Conservation (phyloP, 2,329 filamentous ascomycete genomes). For the Didymella segeticola region DNA sequence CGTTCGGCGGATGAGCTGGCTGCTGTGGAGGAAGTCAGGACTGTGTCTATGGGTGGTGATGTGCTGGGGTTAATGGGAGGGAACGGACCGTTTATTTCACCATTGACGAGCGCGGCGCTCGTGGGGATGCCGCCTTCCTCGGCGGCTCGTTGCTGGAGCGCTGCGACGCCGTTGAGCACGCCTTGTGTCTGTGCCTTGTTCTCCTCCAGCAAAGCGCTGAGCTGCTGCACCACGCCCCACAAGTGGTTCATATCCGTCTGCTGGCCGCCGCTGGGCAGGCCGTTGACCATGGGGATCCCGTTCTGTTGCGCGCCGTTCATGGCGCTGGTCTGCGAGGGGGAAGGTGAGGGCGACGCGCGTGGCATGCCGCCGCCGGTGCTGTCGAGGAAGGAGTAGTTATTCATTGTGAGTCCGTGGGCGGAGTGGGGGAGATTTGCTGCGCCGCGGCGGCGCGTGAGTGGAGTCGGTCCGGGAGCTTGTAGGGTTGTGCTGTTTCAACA, state of each 20-base stretch:
- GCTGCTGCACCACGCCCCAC: slow-evolving; percentile 51
- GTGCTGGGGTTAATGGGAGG: not conserved
- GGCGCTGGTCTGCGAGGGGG: slow-evolving; percentile 30
- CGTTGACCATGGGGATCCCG: slow-evolving; percentile 49
- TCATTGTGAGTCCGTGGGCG: slow-evolving; percentile 37
- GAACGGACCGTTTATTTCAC: slow-evolving; percentile 42
- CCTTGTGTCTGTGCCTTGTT: slow-evolving; percentile 48
- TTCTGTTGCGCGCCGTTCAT: slow-evolving; percentile 41
- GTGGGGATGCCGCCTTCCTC: slow-evolving; percentile 43
- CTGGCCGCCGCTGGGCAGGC: slow-evolving; percentile 48
- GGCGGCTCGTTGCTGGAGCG: slow-evolving; percentile 44
- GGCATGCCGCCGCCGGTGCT: slow-evolving; percentile 32
- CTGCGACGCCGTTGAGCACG: slow-evolving; percentile 49
- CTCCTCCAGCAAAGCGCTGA: slow-evolving; percentile 50
- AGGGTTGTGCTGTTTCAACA: not conserved
- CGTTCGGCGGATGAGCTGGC: slow-evolving; percentile 42
- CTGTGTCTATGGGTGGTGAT: too few species aligned
- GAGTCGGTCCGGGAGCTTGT: slow-evolving; percentile 17
- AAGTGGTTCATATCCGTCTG: slow-evolving; percentile 54
- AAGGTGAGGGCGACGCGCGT: slow-evolving; percentile 45
- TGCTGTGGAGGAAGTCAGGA: slow-evolving; percentile 24
- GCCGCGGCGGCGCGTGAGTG: slow-evolving; percentile 18
- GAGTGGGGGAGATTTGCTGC: not conserved
- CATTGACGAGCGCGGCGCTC: too few species aligned
- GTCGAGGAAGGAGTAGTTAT: slow-evolving; percentile 49